Base-by-base conservation (phyloP, 306 rosid genomes). In the Pterocarpus macrocarpus region DNA sequence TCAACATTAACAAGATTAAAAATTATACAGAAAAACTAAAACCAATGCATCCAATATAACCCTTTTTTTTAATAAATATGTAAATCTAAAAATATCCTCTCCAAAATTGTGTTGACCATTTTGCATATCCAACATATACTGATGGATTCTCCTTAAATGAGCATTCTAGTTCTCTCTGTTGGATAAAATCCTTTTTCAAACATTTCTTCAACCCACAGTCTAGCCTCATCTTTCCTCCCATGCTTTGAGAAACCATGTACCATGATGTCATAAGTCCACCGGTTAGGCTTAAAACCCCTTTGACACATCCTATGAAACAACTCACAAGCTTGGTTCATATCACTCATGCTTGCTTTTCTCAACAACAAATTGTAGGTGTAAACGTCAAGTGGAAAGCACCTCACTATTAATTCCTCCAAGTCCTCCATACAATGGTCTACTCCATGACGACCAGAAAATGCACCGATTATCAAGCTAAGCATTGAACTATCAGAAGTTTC, bases 311-410 rank as follows among this genome's bases (percentile, higher is more conserved):
- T 75, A 72, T 74, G 5, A 77, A 91, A 85, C 80, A 88, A 83
- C 79, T 76, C 84, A 85, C 79, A 44, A 17, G 95, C 97, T 69
- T 61, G 71, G 76, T 83, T 88, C 87, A 89, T 81, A 22, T 87
- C 90, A 49, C 11, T 64, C 63, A 5, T 33, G 80, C 86, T 22
- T 65, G 56, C 77, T 78, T 85, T 89, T 85, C 84, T 82, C 81
- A 92, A 80, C 85, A 95, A 86, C 84, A 92, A 14, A 78, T 91
- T 91, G 85, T 92, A 91, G 47, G 98, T 91, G 90, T 71, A 87
- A 68, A 66, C 39, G 58, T 92, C 81, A 59, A 75, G 84, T 14
- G 92, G 90, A 88, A 95, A 95, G 88, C 95, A 95, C 80, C 70
- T 81, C 45, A 73, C 88, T 77, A 92, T 85, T 45, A 72, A 83